These are phyloP conservation scores for Lachancea kluyveri DNA, from an alignment of 805 yeast genomes.

Conservation along the genomic window DNA sequence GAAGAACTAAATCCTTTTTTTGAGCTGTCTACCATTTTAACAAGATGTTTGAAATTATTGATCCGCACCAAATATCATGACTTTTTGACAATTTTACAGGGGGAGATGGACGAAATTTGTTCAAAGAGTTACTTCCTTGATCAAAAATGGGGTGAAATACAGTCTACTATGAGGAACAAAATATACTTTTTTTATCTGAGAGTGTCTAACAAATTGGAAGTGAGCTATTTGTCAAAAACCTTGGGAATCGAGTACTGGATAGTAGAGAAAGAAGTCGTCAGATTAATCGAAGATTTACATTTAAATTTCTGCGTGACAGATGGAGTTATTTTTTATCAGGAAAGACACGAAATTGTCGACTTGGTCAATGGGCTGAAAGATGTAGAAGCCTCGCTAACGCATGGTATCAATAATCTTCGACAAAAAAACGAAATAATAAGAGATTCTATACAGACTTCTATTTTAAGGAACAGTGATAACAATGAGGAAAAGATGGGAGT, in stretches of 20 bases:
- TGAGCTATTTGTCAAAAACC: slow-evolving; percentile 22
- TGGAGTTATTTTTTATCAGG: slow-evolving; percentile 12
- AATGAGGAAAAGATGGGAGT: too few relatives aligned
- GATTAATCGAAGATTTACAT: slow-evolving; percentile 15
- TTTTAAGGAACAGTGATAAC: too few relatives aligned
- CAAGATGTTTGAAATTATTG: slow-evolving; percentile 15
- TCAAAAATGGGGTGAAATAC: slow-evolving; percentile 16
- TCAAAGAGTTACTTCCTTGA: slow-evolving; percentile 14
- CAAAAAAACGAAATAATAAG: too few relatives aligned
- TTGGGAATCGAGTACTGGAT: slow-evolving; percentile 14
- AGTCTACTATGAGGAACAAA: slow-evolving; percentile 20
- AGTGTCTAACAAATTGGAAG: slow-evolving; percentile 17
- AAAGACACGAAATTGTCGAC: too few relatives aligned
- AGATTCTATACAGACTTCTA: too few relatives aligned
- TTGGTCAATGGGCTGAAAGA: too few relatives aligned
- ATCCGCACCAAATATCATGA: slow-evolving; percentile 19
- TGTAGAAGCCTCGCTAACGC: too few relatives aligned
- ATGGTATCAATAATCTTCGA: too few relatives aligned
- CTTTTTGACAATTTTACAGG: slow-evolving; percentile 23
- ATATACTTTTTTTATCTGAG: slow-evolving; percentile 26
- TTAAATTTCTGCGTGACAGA: slow-evolving; percentile 19
- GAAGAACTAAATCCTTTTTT: slow-evolving; percentile 14
- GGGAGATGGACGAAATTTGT: slow-evolving; percentile 13
- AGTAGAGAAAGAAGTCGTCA: slow-evolving; percentile 15
- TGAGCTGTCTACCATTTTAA: slow-evolving; percentile 10